Evolutionary conservation across 306 rosid genomes (phyloP), one percentile per base, ranked within the genome.

Genomic region (Parietaria judaica): DNA sequence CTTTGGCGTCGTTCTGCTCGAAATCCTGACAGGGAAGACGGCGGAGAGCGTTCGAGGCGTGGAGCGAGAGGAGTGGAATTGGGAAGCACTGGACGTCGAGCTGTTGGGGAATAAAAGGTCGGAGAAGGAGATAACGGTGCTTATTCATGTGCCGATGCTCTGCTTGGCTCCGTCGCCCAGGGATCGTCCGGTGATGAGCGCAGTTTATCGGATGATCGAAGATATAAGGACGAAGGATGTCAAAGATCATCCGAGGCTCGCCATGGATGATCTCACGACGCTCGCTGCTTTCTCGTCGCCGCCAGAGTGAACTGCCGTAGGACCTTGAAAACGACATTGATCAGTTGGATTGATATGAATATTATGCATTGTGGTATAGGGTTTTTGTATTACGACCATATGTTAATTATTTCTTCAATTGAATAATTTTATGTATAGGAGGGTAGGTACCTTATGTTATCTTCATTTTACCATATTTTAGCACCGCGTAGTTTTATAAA

Each of bases 1-100:
- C 71, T 69, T 59, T 36, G 74, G 79, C 43, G 68, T 69, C 60
- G 70, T 74, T 34, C n/a, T 74, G 64, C 4, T 74, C 36, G 79
- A 69, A 64, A 59, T 74, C 13, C 60, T 69, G 64, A 74, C 67
- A 0, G 79, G 74, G 6, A 69, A 47, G 36, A 35, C 12, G 49
- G 41, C 56, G 11, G 54, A 37, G 17, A 59, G 67, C 66, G 56
- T 53, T 45, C 57, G 5, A 49, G 11, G 31, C 12, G 49, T 55
- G 49, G 50, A 48, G 34, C 44, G 54, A 43, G 55, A 35, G 35
- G 68, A 43, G 11, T 35, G 67, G 17, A 39, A 67, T 14, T 64
- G 74, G 66, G 71, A 74, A 16, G 55, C 54, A 12, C 14, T 74
- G 31, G 79, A 74, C 67, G 54, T 53, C 13, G 79, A 69, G 67